Evolutionary conservation across 2,329 filamentous ascomycete genomes (phyloP), one percentile per base, ranked within the genome.

Genomic region (Blastomyces silverae): DNA sequence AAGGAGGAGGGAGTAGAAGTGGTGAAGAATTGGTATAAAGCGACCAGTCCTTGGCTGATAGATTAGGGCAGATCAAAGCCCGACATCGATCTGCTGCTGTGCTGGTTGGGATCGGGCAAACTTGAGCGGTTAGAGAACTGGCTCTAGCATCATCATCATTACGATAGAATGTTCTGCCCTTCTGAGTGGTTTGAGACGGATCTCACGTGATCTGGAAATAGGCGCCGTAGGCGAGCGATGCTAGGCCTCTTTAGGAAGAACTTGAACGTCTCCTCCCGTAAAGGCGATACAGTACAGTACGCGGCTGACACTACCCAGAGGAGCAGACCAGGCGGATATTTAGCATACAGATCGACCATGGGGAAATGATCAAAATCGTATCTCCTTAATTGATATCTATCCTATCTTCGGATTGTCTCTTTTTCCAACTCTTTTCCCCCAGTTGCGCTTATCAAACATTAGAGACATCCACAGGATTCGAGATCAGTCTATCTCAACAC

Each of bases 1-100:
- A 66, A 67, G 68, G 69, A 66, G 67, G 69, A 68, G 61, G 65
- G 67, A 62, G 68, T 28, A 44, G 56, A 25, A 59, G 37, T 44
- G 22, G n/a, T 44, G 37, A 59, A 44, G 56, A 59, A 59, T 59
- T 59, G 56, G 37, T 8, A 22, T 59, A 44, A 25, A 44, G 22
- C 20, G 37, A 17, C 56, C 56, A 59, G 37, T 37, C 37, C 22
- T n/a, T 28, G 37, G 56, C 56, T 25, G n/a, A 28, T 44, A 22
- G 56, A 59, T 59, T 37, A 59, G 56, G 22, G 56, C 20, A 28
- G 20, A 59, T 59, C 37, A 59, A 25, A 22, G 56, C 56, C 37
- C 56, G 37, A 28, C 56, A 59, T 59, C 37, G 37, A 59, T 42
- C 56, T 59, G 56, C n/a, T 44, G n/a, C 17, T 59, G 22, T 44